A percentile compares a stretch with the other conserved stretches of the same genome.
Evolutionary conservation across 108 stramenopile species (phyloP).

Genomic region (Poteriospumella lacustris): DNA sequence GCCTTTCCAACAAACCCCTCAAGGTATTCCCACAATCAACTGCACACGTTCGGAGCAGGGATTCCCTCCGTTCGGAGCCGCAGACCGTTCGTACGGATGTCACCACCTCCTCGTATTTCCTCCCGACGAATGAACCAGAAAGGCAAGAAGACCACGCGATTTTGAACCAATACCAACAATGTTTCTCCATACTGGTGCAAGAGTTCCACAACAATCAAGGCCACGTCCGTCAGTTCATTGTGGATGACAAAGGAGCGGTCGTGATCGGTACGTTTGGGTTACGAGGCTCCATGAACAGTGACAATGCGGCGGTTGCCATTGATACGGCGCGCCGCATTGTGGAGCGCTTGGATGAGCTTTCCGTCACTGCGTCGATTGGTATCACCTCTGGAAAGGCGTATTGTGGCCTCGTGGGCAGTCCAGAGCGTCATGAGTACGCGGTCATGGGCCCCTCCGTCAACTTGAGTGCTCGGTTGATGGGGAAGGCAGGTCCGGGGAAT

Average conservation of each 20-base stretch:
- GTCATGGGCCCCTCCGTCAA: neutral
- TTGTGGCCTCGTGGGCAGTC: neutral
- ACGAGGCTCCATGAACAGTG: conserved; percentile 1
- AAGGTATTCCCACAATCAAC: no score
- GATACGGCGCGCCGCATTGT: conserved; percentile 17
- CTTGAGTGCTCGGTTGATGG: conserved; percentile 10
- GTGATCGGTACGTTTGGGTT: conserved; percentile 35
- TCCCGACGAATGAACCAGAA: no score
- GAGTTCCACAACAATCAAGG: no score
- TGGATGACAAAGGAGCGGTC: conserved; percentile 41
- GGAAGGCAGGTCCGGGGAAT: neutral
- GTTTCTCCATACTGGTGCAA: no score
- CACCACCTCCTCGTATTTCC: no score
- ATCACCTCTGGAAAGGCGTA: conserved; percentile 5
- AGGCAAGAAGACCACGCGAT: no score
- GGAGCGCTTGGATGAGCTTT: neutral
- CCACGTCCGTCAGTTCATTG: conserved; percentile 38
- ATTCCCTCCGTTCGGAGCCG: no score
- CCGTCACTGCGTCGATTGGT: neutral
- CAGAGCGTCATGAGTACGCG: neutral
- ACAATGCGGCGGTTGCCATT: conserved; percentile 33
- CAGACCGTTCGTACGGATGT: no score
- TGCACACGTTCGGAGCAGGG: no score
- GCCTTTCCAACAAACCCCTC: no score
- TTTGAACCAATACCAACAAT: no score